phyloP scores from a whole-genome alignment of 306 rosid species.

The Gastrolobium villosum region DNA sequence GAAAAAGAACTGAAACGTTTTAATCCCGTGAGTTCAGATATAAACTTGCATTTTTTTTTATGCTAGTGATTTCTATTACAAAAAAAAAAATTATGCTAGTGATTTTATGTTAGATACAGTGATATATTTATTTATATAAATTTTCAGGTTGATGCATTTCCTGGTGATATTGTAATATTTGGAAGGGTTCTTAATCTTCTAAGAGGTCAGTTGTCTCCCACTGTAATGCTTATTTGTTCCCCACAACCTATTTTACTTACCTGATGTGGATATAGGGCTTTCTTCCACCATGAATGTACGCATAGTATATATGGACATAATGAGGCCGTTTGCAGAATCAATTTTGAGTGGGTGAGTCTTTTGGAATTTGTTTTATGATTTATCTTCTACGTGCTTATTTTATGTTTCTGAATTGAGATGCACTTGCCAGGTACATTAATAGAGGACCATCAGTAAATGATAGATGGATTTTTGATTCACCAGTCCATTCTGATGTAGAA shows the following conservation, averaged over 20 bases:
- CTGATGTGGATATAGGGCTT: slow-evolving; percentile 72
- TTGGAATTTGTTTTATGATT: slow-evolving; percentile 11
- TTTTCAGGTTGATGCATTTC: slow-evolving; percentile 96
- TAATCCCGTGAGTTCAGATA: slow-evolving; percentile 84
- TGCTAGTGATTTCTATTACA: too few relatives aligned
- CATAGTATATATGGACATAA: slow-evolving; percentile 86
- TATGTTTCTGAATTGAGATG: slow-evolving; percentile 52
- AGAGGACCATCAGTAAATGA: slow-evolving; percentile 81
- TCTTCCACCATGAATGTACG: slow-evolving; percentile 87
- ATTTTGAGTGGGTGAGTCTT: slow-evolving; percentile 83
- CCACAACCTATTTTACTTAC: slow-evolving; percentile 44
- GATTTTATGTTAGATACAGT: slow-evolving; percentile 31
- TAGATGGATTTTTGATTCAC: slow-evolving; percentile 85
- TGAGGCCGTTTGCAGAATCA: slow-evolving; percentile 98
- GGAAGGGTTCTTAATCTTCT: slow-evolving; percentile 96
- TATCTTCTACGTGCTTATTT: slow-evolving; percentile 42
- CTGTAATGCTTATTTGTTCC: slow-evolving; percentile 36
- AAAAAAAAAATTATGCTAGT: slow-evolving; percentile 29
- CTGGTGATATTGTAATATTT: slow-evolving; percentile 97
- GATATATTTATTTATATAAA: neutral
- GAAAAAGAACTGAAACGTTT: slow-evolving; percentile 86
- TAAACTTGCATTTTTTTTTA: slow-evolving; percentile 24
- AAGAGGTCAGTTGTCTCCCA: slow-evolving; percentile 71
- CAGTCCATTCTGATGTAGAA: slow-evolving; percentile 82
- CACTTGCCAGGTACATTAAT: slow-evolving; percentile 67